Evolutionary conservation across 495 filamentous ascomycete species (phyloP).

Genomic region (Penicillium coffeae): DNA sequence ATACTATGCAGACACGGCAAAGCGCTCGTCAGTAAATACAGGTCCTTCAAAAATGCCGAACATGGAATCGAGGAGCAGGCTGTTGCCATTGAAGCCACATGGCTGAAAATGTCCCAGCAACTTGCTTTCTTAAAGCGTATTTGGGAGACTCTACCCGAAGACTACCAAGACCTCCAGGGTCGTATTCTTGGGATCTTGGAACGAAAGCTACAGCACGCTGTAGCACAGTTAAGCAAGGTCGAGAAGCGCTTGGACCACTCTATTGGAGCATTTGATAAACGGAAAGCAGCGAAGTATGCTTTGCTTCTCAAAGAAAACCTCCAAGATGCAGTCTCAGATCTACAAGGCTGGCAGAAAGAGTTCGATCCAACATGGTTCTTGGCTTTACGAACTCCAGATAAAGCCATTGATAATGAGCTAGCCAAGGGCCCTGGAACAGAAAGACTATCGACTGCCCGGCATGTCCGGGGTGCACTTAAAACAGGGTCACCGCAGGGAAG

Average conservation of each 20-base stretch:
- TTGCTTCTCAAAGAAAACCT: background rate
- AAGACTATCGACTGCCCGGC: background rate
- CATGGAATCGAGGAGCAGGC: background rate
- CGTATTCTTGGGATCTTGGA: background rate
- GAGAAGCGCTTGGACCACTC: background rate
- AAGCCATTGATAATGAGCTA: slow-evolving; percentile 7
- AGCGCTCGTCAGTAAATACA: background rate
- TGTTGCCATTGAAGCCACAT: background rate
- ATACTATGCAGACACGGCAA: background rate
- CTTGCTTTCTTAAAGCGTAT: background rate
- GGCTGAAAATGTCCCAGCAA: background rate
- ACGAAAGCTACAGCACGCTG: background rate
- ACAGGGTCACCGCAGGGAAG: too few relatives aligned
- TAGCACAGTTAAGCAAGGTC: background rate
- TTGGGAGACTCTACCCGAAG: background rate
- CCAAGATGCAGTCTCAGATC: slow-evolving; percentile 1
- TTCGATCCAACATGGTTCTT: slow-evolving; percentile 33
- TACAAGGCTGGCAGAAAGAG: slow-evolving; percentile 19
- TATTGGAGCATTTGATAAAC: background rate
- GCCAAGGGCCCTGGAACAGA: background rate
- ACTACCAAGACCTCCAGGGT: background rate
- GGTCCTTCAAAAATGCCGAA: background rate
- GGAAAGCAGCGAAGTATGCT: background rate
- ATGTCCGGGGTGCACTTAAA: too few relatives aligned
- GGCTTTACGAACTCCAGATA: slow-evolving; percentile 15